These are phyloP conservation scores for Xylaria sp. DNA, from an alignment of 2,329 filamentous ascomycete species.

Conservation along the genomic window DNA sequence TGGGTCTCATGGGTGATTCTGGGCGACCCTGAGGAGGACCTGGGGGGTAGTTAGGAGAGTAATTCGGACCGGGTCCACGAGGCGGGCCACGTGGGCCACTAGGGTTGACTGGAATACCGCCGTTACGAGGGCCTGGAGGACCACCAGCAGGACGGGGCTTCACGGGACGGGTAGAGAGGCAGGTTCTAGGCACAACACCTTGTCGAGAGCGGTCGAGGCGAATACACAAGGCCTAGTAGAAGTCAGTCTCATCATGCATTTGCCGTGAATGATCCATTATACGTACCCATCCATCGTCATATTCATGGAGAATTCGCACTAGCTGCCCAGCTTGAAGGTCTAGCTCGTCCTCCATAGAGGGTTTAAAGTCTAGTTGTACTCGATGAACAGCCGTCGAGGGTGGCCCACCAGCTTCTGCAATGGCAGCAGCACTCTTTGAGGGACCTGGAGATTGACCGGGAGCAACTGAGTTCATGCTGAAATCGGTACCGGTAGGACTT, in stretches of 20 bases:
- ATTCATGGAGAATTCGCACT: constrained; percentile 91
- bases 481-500: constrained; percentile 73
- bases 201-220: constrained; percentile 90
- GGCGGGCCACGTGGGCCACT: constrained; percentile 44
- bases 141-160: constrained; percentile 76
- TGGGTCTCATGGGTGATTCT: constrained; percentile 51
- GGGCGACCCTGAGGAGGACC: constrained; percentile 52
- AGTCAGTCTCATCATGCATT: constrained; percentile 39
- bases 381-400: constrained; percentile 78
- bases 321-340: constrained; percentile 83
- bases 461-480: constrained; percentile 66
- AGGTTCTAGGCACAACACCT: constrained; percentile 93
- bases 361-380: constrained; percentile 93
- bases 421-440: constrained; percentile 66
- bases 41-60: constrained; percentile 48
- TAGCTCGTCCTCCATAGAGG: constrained; percentile 92
- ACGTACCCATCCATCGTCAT: constrained; percentile 97
- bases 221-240: constrained; percentile 81
- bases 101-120: constrained; percentile 64
- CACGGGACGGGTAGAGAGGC: constrained; percentile 89
- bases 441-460: constrained; percentile 59
- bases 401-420: constrained; percentile 71
- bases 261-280: neutral
- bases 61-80: constrained; percentile 51
- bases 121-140: constrained; percentile 57